phyloP scores from a whole-genome alignment of 2,329 filamentous ascomycete species.

The Daldinia eschscholtzii region DNA sequence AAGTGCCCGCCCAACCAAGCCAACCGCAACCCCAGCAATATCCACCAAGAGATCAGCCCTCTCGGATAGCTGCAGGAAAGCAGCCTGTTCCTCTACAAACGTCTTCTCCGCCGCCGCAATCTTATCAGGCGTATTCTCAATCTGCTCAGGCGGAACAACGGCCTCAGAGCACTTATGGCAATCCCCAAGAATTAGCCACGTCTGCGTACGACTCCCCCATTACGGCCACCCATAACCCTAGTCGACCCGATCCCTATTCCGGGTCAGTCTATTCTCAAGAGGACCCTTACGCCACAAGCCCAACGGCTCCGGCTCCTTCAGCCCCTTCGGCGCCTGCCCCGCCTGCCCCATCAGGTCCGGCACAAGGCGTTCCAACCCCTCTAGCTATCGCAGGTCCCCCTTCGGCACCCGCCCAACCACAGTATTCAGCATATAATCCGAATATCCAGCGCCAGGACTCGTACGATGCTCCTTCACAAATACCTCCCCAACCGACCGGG shows the following conservation, averaged over 20 bases:
- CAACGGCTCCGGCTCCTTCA: slow-evolving; percentile 49
- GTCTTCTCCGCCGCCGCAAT: slow-evolving; percentile 63
- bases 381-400: slow-evolving; percentile 45
- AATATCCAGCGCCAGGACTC: slow-evolving; percentile 48
- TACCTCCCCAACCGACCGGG: slow-evolving; percentile 51
- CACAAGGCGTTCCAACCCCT: slow-evolving; percentile 46
- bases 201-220: slow-evolving; percentile 82
- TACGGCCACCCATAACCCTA: slow-evolving; percentile 62
- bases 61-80: slow-evolving; percentile 62
- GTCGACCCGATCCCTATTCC: slow-evolving; percentile 59
- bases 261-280: slow-evolving; percentile 64
- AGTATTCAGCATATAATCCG: slow-evolving; percentile 55
- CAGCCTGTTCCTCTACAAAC: slow-evolving; percentile 66
- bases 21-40: slow-evolving; percentile 55
- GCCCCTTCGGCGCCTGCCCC: slow-evolving; percentile 49
- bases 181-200: slow-evolving; percentile 82
- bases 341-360: slow-evolving; percentile 43
- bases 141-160: slow-evolving; percentile 63
- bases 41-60: slow-evolving; percentile 65
- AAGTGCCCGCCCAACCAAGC: slow-evolving; percentile 60
- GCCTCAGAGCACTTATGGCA: slow-evolving; percentile 76
- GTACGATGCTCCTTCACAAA: slow-evolving; percentile 51
- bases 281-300: slow-evolving; percentile 55
- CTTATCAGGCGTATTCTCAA: slow-evolving; percentile 64
- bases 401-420: slow-evolving; percentile 47